phyloP scores from a whole-genome alignment of 2,329 filamentous ascomycete species.

The Simplicillium aogashimaense region DNA sequence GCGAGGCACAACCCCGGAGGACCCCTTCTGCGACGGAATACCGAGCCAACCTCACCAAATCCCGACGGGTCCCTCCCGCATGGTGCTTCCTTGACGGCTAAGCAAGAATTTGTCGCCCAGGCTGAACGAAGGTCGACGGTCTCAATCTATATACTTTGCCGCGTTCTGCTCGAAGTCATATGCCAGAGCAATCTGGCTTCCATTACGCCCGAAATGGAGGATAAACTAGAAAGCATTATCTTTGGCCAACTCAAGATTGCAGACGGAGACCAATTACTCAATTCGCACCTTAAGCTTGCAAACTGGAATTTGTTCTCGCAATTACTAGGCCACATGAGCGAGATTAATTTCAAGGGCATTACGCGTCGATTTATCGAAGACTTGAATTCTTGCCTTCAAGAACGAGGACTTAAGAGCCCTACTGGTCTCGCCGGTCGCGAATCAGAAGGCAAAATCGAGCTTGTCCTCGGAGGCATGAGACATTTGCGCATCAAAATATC shows the following conservation, averaged over 20 bases:
- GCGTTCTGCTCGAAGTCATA: conserved; percentile 89
- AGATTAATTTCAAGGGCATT: conserved; percentile 79
- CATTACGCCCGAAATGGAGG: conserved; percentile 85
- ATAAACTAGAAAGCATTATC: conserved; percentile 89
- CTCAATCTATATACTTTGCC: conserved; percentile 91
- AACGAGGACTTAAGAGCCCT: conserved; percentile 61
- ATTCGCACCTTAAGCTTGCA: conserved; percentile 75
- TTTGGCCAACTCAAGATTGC: conserved; percentile 90
- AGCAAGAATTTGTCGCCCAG: conserved; percentile 64
- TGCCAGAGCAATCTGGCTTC: conserved; percentile 74
- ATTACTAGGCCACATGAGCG: conserved; percentile 91
- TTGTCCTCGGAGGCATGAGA: conserved; percentile 86
- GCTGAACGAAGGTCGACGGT: conserved; percentile 86
- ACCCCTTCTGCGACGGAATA: conserved; percentile 59
- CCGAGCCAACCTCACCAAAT: conserved; percentile 50
- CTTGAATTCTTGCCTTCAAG: conserved; percentile 67
- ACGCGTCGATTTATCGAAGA: conserved; percentile 74
- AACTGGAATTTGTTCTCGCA: conserved; percentile 96
- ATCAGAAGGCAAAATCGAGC: conserved; percentile 70
- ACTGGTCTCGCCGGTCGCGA: conserved; percentile 47
- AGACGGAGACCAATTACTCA: conserved; percentile 68
- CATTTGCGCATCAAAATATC: conserved; percentile 70
- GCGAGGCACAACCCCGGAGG: conserved; percentile 32
- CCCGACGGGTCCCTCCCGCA: conserved; percentile 20
- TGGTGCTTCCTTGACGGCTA: conserved; percentile 32